phyloP scores from a whole-genome alignment of 805 yeast species.

The Candida nanaspora region DNA sequence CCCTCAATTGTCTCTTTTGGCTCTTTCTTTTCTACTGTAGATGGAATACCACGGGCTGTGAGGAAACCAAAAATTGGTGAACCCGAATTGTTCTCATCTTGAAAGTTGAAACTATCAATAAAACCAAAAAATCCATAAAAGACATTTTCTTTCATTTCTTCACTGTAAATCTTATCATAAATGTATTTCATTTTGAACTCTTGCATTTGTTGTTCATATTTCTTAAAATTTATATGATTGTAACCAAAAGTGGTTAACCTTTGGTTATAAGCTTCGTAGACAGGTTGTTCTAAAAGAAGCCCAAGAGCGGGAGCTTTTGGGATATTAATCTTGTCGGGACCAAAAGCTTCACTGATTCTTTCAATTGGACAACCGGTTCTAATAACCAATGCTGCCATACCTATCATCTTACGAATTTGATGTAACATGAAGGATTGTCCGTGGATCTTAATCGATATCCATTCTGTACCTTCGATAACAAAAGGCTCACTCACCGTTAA shows the following conservation, averaged over 20 bases:
- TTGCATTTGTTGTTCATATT: conserved; percentile 64
- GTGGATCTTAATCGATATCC: conserved; percentile 93
- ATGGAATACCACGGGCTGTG: conserved; percentile 35
- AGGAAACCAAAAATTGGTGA: conserved; percentile 56
- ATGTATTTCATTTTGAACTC: conserved; percentile 82
- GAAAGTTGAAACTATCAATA: conserved; percentile 71
- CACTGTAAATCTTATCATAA: conserved; percentile 86
- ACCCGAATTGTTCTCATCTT: conserved; percentile 34
- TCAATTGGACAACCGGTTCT: conserved; percentile 79
- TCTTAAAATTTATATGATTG: conserved; percentile 61
- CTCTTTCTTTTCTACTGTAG: background rate
- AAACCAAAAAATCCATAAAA: conserved; percentile 88
- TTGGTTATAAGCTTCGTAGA: conserved; percentile 77
- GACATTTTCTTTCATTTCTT: conserved; percentile 81
- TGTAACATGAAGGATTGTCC: conserved; percentile 98
- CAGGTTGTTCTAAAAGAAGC: conserved; percentile 82
- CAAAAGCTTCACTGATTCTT: conserved; percentile 73
- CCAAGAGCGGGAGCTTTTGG: conserved; percentile 99
- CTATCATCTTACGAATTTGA: conserved; percentile 96
- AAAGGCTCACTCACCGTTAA: conserved; percentile 82
- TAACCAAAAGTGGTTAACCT: conserved; percentile 71
- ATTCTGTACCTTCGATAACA: conserved; percentile 87
- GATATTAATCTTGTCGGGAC: conserved; percentile 67
- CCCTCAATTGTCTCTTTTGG: background rate
- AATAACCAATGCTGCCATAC: conserved; percentile 82